A percentile compares a stretch with the other conserved stretches of the same genome.
phyloP scores from a whole-genome alignment of 192 early-diverging fungal species.

The Linnemannia exigua region DNA sequence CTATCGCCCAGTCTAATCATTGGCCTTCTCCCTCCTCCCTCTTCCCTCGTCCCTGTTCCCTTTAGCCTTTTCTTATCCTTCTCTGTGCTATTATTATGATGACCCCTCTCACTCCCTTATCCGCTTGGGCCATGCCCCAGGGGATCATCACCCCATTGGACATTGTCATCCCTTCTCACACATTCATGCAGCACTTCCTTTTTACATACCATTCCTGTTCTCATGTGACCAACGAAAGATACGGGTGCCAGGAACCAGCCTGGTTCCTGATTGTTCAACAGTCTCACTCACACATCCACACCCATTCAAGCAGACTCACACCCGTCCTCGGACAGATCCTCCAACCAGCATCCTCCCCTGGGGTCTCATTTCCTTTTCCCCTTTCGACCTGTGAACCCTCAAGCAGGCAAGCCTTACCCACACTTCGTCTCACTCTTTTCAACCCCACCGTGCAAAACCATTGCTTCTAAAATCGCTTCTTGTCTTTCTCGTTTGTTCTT shows the following conservation, averaged over 20 bases:
- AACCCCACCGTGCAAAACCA: no score
- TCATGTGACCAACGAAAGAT: not conserved
- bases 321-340: not conserved
- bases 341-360: not conserved
- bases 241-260: not conserved
- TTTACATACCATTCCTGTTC: no score
- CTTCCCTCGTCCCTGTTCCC: not conserved
- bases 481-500: not conserved
- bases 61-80: not conserved
- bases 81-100: not conserved
- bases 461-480: no score
- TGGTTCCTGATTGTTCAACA: not conserved
- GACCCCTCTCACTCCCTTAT: not conserved
- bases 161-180: not conserved
- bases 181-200: not conserved
- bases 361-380: not conserved
- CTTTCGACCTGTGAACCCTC: not conserved
- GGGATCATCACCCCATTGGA: conserved; percentile 1
- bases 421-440: not conserved
- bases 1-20: not conserved
- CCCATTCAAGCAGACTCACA: not conserved
- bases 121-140: conserved; percentile 3
- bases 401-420: no score
- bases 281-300: not conserved
- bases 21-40: not conserved